These are phyloP conservation scores for Boletus vinaceobasis DNA, from an alignment of 768 basidiomycete species.

Conservation along the genomic window DNA sequence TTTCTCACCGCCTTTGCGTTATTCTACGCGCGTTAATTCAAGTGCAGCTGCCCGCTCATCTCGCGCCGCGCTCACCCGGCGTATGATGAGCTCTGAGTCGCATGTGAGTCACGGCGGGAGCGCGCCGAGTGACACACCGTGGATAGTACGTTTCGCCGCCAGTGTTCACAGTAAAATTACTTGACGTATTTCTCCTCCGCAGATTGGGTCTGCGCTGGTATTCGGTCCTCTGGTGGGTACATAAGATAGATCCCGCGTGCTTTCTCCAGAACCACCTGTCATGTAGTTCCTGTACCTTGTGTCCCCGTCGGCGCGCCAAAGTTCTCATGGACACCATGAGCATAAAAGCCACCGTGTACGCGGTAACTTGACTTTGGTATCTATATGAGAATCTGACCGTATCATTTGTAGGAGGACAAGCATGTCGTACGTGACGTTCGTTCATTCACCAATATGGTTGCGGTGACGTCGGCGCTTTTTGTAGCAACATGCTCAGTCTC, in stretches of 20 bases:
- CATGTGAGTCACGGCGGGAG: constrained; percentile 18
- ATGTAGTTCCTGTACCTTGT: constrained; percentile 30
- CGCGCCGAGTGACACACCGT: constrained; percentile 21
- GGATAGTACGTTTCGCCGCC: constrained; percentile 26
- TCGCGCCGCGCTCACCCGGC: constrained; percentile 17
- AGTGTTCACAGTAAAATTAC: neutral
- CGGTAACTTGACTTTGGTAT: neutral
- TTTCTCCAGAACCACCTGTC: neutral
- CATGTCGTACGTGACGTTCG: constrained; percentile 15
- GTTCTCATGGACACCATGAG: constrained; percentile 21
- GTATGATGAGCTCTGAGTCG: constrained; percentile 26
- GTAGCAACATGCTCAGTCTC: constrained; percentile 19
- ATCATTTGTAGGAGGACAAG: constrained; percentile 13
- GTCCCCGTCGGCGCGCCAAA: constrained; percentile 29
- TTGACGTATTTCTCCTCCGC: neutral
- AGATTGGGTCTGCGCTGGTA: constrained; percentile 32
- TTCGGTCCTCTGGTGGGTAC: constrained; percentile 31
- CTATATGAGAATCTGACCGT: constrained; percentile 12
- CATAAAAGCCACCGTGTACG: constrained; percentile 24
- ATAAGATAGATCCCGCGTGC: neutral
- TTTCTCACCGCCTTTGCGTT: constrained; percentile 17
- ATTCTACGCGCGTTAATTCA: constrained; percentile 3
- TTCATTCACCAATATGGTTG: neutral
- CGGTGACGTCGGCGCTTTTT: neutral
- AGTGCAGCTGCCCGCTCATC: constrained; percentile 11